Evolutionary conservation across 768 basidiomycete species (phyloP).

Genomic region (Boletus sp.): DNA sequence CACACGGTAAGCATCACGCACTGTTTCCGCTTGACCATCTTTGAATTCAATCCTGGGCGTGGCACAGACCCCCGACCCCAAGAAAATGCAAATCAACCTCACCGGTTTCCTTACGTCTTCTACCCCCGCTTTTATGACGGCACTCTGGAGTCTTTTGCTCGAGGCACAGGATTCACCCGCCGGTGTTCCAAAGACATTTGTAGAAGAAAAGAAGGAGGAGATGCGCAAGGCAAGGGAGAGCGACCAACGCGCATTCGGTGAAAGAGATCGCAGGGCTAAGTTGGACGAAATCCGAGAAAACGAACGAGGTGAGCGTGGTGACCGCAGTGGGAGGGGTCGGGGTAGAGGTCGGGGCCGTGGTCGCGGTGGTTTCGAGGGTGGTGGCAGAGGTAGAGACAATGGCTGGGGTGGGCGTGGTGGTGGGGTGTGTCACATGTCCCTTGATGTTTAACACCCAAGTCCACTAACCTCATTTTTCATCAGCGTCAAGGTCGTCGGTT

Average conservation of each 20-base stretch:
- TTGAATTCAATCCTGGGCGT: neutral
- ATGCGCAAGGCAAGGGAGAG: constrained; percentile 67
- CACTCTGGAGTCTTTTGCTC: constrained; percentile 87
- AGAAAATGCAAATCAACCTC: constrained; percentile 92
- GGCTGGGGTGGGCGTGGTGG: constrained; percentile 64
- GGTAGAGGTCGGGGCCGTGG: constrained; percentile 59
- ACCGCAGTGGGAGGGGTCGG: constrained; percentile 47
- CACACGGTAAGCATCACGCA: constrained; percentile 58
- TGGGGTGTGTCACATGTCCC: constrained; percentile 8
- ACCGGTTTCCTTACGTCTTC: constrained; percentile 90
- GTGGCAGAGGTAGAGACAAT: constrained; percentile 48
- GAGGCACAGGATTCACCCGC: constrained; percentile 88
- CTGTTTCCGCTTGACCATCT: too few relatives aligned
- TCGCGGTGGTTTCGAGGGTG: constrained; percentile 46
- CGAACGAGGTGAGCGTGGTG: constrained; percentile 48
- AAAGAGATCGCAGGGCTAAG: constrained; percentile 64
- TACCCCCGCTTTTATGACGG: constrained; percentile 81
- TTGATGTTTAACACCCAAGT: neutral
- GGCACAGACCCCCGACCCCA: constrained; percentile 79
- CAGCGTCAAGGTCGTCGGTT: constrained; percentile 46
- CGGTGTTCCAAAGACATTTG: constrained; percentile 85
- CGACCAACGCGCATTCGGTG: constrained; percentile 63
- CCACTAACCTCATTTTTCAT: constrained; percentile 9
- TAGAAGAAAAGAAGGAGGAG: constrained; percentile 91
- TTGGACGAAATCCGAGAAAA: constrained; percentile 66